phyloP scores from a whole-genome alignment of 2,329 filamentous ascomycete genomes.

The Thielaviopsis populi region DNA sequence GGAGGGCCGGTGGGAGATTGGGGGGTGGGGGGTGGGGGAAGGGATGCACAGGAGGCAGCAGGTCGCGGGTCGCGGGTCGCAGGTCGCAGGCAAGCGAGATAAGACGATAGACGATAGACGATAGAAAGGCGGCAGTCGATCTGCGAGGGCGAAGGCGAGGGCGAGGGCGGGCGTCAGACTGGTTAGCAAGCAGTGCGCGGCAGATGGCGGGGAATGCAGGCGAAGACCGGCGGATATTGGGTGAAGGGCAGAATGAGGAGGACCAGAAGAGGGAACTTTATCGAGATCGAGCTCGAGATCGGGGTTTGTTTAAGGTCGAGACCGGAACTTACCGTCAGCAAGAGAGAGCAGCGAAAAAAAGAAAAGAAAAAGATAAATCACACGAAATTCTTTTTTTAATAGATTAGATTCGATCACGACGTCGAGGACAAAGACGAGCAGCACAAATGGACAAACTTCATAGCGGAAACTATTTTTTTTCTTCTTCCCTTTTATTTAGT shows the following conservation, averaged over 20 bases:
- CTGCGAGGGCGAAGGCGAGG: neutral
- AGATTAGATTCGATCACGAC: neutral
- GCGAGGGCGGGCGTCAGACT: neutral
- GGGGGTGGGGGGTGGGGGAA: neutral
- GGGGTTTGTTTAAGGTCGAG: neutral
- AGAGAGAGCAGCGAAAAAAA: neutral
- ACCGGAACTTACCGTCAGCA: neutral
- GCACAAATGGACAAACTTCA: neutral
- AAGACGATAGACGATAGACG: neutral
- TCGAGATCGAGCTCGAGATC: neutral
- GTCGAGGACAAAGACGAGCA: neutral
- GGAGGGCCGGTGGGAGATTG: neutral
- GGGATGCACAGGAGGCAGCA: no score
- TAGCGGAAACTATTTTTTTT: neutral
- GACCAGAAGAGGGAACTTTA: neutral
- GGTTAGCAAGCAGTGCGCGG: constrained; percentile 1
- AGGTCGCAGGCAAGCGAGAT: neutral
- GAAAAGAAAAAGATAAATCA: neutral
- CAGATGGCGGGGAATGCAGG: neutral
- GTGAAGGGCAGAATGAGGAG: neutral
- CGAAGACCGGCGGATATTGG: neutral
- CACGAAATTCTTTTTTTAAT: neutral
- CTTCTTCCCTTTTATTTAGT: neutral
- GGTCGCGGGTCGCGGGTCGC: neutral
- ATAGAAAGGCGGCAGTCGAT: neutral